Base-by-base conservation (phyloP, 805 yeast genomes). In the Candida ortonii region DNA sequence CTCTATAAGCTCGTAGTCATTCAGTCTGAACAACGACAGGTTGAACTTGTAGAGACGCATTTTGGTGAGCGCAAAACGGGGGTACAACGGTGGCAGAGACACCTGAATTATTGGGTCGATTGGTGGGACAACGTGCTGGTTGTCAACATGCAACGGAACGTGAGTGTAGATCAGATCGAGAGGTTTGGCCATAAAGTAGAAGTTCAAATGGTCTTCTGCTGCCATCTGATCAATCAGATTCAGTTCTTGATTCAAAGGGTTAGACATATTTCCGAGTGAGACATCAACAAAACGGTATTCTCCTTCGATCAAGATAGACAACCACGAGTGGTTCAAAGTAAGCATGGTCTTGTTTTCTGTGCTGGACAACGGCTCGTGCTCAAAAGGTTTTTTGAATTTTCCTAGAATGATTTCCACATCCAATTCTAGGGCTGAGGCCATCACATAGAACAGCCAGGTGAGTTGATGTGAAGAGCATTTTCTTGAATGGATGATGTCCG, bases 101-200 rank as follows among this genome's bases (percentile, higher is more conserved):
- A 86, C 69, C 11, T 93, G 89, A 15, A 82, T 76, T 44, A 77
- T 70, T 22, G 84, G 82, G 42, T 85, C 89, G 41, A 90, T 64
- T 3, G 94, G 85, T 4, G 97, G 97, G 19, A 76, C 70, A 14
- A 90, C 75, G 61, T 85, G 96, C 59, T 93, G 98, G 44, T 84
- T 81, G 40, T 76, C 81, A 26, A 76, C 76, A 38, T 78, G 78
- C 12, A 78, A 69, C 10, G 98, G 97, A 29, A 87, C 78, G 58
- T 93, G 98, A 0, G 97, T 84, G 43, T 81, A 82, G 11, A 93
- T 74, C 25, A 87, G 54, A 37, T 78, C 74, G 35, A 79, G 61
- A 1, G 98, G 98, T 46, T 80, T 76, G 2, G 84, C 66, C 41
- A 93, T 59, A 60, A 89, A 90, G 58, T 85, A 93, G 52, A 78